Conservation (phyloP, 768 basidiomycete species). For the Boletus tomentosulus region DNA sequence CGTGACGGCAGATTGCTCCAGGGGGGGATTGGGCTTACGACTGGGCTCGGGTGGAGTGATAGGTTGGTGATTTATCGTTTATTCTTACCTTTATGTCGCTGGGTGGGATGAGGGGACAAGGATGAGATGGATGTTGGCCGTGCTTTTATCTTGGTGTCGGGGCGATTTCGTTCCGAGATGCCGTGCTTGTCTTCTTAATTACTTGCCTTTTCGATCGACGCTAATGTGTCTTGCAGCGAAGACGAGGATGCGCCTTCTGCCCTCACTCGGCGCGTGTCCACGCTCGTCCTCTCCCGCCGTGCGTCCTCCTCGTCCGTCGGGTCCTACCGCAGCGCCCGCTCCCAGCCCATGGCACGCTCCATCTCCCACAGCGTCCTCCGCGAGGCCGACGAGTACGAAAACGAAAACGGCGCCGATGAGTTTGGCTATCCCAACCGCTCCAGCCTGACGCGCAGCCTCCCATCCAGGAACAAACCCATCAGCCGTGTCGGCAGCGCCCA, state of each 20-base stretch:
- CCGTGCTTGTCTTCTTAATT: slow-evolving; percentile 7
- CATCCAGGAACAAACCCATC: slow-evolving; percentile 17
- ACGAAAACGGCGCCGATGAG: slow-evolving; percentile 14
- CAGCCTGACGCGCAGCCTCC: slow-evolving; percentile 18
- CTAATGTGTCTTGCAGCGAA: slow-evolving; percentile 40
- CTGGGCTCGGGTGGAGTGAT: slow-evolving; percentile 73
- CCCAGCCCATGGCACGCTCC: slow-evolving; percentile 24
- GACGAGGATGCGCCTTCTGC: slow-evolving; percentile 71
- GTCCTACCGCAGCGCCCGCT: slow-evolving; percentile 14
- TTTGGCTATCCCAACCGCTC: slow-evolving; percentile 20
- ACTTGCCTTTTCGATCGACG: not conserved
- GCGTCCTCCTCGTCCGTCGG: slow-evolving; percentile 43
- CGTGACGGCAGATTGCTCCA: slow-evolving; percentile 54
- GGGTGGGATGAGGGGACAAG: not conserved
- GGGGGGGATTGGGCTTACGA: slow-evolving; percentile 67
- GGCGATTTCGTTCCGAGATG: slow-evolving; percentile 3
- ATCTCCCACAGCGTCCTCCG: slow-evolving; percentile 30
- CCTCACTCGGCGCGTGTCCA: slow-evolving; percentile 58
- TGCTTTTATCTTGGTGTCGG: slow-evolving; percentile 12
- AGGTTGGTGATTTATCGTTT: slow-evolving; percentile 39
- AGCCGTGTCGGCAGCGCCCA: slow-evolving; percentile 21
- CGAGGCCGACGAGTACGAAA: slow-evolving; percentile 24
- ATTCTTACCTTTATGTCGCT: not conserved
- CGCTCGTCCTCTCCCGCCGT: slow-evolving; percentile 47
- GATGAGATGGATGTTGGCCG: slow-evolving; percentile 1